Base-by-base conservation (phyloP, 2,329 filamentous ascomycete genomes). In the Colletotrichum sublineola region DNA sequence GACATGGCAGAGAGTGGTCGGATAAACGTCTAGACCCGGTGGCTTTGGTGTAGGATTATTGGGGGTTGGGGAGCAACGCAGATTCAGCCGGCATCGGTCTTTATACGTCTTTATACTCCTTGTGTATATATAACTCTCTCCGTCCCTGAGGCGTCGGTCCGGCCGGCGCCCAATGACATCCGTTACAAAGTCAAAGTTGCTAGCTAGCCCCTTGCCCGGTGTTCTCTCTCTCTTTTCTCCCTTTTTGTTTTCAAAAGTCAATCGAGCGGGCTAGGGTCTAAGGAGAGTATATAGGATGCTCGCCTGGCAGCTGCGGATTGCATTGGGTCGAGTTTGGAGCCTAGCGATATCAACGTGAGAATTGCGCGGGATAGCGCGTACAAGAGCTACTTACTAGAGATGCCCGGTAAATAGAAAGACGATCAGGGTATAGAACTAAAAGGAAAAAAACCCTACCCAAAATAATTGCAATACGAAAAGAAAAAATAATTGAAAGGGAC, bases 111-210 rank as follows among this genome's bases (percentile, higher is more conserved):
- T 24, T 24, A 24, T 57, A 44, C 50, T 56, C 31, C 56, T 52
- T 63, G 68, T 71, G 61, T 31, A 63, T 63, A 67, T 62, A 67
- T 57, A 20, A n/a, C 44, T 48, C 20, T 52, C 57, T 46, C 44
- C 44, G 56, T 42, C n/a, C 60, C 60, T 63, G 67, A 58, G 24
- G 31, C 60, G 42, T 42, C 12, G 44, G 67, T 50, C 15, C 20
- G 24, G 58, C 44, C 36, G 67, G 67, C 60, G 67, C 56, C 50
- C 29, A 50, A 60, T 48, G 9, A 58, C 14, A 33, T 46, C 14
- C 29, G 24, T 61, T 36, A n/a, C 29, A 31, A 46, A 33, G 0
- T 46, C 44, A 29, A 44, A 31, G 55, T 14, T 29, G 14, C 12
- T 40, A n/a, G 36, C 3, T 40, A n/a, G 36, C 3, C 55, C 5